These are phyloP conservation scores for Brassica cretica DNA, from an alignment of 345 rosid species.

Conservation along the genomic window DNA sequence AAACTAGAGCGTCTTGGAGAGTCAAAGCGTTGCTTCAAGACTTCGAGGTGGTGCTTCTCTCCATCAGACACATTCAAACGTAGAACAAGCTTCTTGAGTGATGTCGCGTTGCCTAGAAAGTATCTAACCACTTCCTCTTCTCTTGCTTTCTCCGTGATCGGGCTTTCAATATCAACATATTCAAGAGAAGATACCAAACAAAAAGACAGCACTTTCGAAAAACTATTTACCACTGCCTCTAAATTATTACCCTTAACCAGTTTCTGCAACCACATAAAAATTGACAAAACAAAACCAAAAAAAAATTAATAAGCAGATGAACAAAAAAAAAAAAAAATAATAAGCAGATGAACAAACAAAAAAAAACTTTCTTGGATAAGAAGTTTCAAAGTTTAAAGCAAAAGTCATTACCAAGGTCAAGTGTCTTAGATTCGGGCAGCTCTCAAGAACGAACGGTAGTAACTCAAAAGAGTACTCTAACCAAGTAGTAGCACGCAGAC, in stretches of 20 bases:
- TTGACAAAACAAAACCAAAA: neutral
- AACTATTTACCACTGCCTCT: neutral
- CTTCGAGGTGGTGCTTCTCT: neutral
- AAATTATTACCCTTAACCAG: neutral
- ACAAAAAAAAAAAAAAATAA: neutral
- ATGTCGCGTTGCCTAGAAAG: neutral
- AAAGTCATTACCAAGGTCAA: neutral
- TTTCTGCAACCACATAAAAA: neutral
- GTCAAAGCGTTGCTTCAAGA: neutral
- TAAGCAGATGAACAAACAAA: neutral
- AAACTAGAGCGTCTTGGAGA: neutral
- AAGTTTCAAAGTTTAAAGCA: neutral
- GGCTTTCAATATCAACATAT: neutral
- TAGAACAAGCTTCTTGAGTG: constrained; percentile 1
- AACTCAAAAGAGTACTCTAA: neutral
- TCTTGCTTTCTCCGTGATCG: neutral
- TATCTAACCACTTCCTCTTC: neutral
- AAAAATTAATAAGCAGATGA: neutral
- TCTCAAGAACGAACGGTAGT: neutral
- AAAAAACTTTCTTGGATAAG: neutral
- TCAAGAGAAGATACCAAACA: neutral
- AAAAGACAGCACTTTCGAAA: neutral
- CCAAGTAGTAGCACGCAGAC: neutral
- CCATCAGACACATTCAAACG: neutral
- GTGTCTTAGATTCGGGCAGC: neutral